Evolutionary conservation across 345 rosid genomes (phyloP).

Genomic region (Rhodamnia argentea): DNA sequence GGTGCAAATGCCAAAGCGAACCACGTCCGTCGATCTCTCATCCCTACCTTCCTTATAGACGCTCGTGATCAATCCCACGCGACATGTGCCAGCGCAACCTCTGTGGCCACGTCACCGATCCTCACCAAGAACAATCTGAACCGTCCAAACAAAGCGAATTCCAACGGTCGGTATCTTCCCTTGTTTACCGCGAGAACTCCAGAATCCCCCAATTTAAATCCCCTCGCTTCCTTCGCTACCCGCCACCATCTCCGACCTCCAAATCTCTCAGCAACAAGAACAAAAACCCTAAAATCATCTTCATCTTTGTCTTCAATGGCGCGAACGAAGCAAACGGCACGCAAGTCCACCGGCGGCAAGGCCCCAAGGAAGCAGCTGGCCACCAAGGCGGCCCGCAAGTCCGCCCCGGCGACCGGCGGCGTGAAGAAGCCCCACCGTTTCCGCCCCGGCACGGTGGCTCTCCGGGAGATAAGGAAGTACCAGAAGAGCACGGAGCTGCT

Average conservation of each 20-base stretch:
- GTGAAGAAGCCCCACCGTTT: constrained; percentile 5
- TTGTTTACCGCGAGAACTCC: neutral
- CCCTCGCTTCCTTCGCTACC: fast-evolving
- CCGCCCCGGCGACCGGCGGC: constrained; percentile 4
- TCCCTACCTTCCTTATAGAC: fast-evolving
- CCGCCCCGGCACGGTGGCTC: constrained; percentile 6
- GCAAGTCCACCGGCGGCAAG: constrained; percentile 4
- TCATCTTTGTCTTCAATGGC: neutral
- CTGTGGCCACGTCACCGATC: neutral
- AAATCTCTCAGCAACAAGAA: neutral
- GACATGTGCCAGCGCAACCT: neutral
- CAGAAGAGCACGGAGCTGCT: constrained; percentile 5
- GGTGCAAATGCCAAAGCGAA: neutral
- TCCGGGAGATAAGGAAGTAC: constrained; percentile 3
- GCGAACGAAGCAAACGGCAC: neutral
- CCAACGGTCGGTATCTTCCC: neutral
- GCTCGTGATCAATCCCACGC: neutral
- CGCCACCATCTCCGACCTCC: neutral
- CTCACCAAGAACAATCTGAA: neutral
- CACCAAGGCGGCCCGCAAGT: constrained; percentile 1
- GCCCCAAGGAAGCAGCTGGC: constrained; percentile 7
- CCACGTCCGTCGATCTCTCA: neutral
- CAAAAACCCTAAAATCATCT: neutral
- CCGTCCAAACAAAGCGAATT: neutral
- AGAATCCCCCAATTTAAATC: neutral